Conservation (phyloP, 2,329 filamentous ascomycete genomes). For the Scopulariopsis brevicaulis region DNA sequence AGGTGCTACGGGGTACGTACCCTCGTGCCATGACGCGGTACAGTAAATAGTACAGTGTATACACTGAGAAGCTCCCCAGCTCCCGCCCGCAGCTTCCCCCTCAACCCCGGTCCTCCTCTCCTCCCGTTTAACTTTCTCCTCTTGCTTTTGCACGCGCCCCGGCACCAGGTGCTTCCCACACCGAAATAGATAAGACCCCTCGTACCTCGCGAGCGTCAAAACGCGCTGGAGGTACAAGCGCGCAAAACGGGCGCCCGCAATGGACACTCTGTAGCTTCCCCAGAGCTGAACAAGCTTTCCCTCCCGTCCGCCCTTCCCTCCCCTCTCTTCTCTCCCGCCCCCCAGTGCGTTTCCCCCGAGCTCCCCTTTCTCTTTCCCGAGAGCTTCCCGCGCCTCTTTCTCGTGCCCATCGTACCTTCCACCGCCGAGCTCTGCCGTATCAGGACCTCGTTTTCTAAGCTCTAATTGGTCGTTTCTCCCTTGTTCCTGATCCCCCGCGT, state of each 20-base stretch:
- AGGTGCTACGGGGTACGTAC: background rate
- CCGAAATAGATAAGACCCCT: background rate
- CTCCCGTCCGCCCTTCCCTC: background rate
- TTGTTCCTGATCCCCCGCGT: background rate
- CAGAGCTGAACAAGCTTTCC: background rate
- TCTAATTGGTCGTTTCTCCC: background rate
- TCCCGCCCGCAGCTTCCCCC: background rate
- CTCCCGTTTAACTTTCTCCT: background rate
- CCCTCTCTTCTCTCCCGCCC: background rate
- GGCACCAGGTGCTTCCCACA: background rate
- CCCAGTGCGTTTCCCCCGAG: background rate
- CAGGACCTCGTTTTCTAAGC: background rate
- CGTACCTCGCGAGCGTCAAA: background rate
- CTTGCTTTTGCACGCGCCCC: background rate
- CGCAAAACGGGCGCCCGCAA: background rate
- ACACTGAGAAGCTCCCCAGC: background rate
- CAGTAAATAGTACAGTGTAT: background rate
- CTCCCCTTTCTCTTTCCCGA: background rate
- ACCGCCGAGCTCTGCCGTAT: background rate
- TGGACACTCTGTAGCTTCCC: background rate
- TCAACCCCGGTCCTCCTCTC: background rate
- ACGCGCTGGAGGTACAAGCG: background rate
- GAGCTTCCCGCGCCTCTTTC: background rate
- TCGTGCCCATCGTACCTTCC: background rate
- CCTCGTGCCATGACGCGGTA: background rate